Evolutionary conservation across 2,329 filamentous ascomycete species (phyloP), one percentile per base, ranked within the genome.

Genomic region (Trichoderma simmonsii): DNA sequence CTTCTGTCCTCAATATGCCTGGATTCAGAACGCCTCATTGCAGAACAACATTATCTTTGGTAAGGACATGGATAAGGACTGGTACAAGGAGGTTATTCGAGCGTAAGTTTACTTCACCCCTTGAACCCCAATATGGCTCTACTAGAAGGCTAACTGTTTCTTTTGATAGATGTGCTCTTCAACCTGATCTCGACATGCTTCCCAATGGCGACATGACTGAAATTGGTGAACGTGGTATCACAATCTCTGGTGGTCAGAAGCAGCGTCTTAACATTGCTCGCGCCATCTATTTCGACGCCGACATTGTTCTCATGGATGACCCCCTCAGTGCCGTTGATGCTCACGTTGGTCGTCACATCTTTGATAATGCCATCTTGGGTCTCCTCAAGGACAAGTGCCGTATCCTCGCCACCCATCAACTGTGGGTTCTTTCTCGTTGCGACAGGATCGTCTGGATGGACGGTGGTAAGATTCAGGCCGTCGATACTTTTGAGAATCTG

Each of bases 371-470:
- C 54, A 98, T 99, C 69, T 90, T 94, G 72, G 95, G 95, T 8
- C 86, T 98, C 11, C 85, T 98, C 69, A 93, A 92, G 77, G 88
- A 95, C 82, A 98, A 98, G 81, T 96, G 94, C 78, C 89, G 96
- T 24, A 92, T 98, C 39, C 86, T 99, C 36, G 96, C 95, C 1
- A 99, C 96, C 0, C 96, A 99, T 81, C 95, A 98, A 80, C 88
- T 98, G 15, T 96, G 97, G 85, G 95, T 98, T 6, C 87, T 98
- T 6, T 94, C 88, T 78, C 91, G 94, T 39, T 98, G 94, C 77
- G 95, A 98, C 79, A 88, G 95, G 39, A 95, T 98, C 75, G 90
- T 98, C 63, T 95, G 94, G 90, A 95, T 99, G 89, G 93, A 98
- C 71, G 90, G 91, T 18, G 96, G 96, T 59, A 89, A 87, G 69